Percentiles rank a stretch among this genome's conserved stretches.
Evolutionary conservation across 1,139 yeast species (phyloP).

Genomic region (Lodderomyces beijingensis): DNA sequence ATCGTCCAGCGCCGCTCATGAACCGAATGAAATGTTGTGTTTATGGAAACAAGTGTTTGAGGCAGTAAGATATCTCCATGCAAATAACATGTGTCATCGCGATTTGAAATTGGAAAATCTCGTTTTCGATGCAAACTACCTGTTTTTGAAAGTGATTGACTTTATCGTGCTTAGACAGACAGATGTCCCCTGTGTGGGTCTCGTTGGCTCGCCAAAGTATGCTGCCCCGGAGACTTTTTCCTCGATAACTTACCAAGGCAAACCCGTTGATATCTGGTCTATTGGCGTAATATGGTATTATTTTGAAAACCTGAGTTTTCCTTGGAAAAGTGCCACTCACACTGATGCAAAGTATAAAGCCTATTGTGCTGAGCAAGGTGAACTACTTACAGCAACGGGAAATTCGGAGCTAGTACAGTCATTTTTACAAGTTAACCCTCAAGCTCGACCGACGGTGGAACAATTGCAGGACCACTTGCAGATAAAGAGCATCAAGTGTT

Average conservation of each 20-base stretch:
- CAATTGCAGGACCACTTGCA: no score
- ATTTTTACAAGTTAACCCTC: no score
- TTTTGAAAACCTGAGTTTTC: conserved; percentile 18
- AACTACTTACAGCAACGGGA: no score
- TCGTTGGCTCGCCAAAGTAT: conserved; percentile 47
- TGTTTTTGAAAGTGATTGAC: conserved; percentile 35
- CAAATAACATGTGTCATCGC: conserved; percentile 31
- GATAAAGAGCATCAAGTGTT: no score
- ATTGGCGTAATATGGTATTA: conserved; percentile 40
- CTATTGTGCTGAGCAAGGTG: no score
- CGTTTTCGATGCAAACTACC: conserved; percentile 22
- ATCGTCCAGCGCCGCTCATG: background rate
- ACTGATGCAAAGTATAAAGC: conserved; percentile 16
- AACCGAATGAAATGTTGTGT: conserved; percentile 21
- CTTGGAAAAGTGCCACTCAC: conserved; percentile 35
- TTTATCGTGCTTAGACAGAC: conserved; percentile 21
- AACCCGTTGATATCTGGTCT: conserved; percentile 47
- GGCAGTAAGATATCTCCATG: conserved; percentile 33
- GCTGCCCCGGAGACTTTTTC: conserved; percentile 47
- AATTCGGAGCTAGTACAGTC: no score
- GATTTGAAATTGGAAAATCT: conserved; percentile 41
- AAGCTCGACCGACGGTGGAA: no score
- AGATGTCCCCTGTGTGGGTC: conserved; percentile 29
- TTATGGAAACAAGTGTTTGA: conserved; percentile 31
- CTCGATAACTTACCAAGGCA: conserved; percentile 36